Evolutionary conservation across 2,329 filamentous ascomycete species (phyloP), one percentile per base, ranked within the genome.

Genomic region (Alternaria postmessia): DNA sequence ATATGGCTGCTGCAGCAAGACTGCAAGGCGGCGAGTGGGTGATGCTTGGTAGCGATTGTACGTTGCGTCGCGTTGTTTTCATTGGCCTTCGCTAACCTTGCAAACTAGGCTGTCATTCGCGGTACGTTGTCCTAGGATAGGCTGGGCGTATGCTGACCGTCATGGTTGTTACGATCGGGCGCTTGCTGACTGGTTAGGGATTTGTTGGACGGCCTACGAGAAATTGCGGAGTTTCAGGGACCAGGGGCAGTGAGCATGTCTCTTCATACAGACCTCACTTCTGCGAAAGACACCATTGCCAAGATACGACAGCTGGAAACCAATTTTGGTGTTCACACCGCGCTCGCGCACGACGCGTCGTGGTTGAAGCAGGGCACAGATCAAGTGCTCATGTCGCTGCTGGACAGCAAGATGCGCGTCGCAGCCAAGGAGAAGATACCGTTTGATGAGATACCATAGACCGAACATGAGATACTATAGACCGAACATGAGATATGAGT

Each of bases 1-100:
- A 81, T 72, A 64, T 85, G 34, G 71, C 72, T 43, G 75, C 73
- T 1, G 71, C 70, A 8, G 74, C 73, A 14, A 66, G 68, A 20
- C 24, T 75, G 26, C 30, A 59, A 41, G 49, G 63, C 14, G 73
- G 71, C n/a, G 58, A 70, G 36, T 77, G 74, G 74, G 65, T 75
- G 4, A 54, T 76, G n/a, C 61, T 77, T 7, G 75, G 72, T 3
- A 74, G 73, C 43, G 75, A 77, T 53, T 77, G 75, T 62, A 52
- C 39, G 59, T 62, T 32, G 8, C 32, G 20, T 8, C 11, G 1
- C 7, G 6, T 1, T 9, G 12, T 11, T 12, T n/a, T 18, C 4
- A 7, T 38, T 32, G 16, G 46, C 4, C 4, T 24, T 24, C n/a
- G 30, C 51, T 62, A 20, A 62, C 7, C 3, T 9, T 47, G 5